Conservation (phyloP, 1,284 basidiomycete species). For the Ganoderma meredithae region DNA sequence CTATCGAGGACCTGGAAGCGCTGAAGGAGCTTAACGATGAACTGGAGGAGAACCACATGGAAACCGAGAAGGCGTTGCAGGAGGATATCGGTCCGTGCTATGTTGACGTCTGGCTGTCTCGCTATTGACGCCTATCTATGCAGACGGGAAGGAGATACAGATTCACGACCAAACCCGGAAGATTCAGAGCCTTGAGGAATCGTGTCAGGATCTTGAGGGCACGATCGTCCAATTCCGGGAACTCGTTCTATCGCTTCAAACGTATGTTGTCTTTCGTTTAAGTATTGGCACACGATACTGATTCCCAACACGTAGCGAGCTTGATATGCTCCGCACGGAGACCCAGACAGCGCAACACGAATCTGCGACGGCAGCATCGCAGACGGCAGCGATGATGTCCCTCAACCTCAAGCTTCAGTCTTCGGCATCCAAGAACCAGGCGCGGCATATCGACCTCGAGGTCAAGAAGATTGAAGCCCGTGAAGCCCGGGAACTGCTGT, state of each 20-base stretch:
- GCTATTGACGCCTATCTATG: background rate
- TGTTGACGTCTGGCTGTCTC: background rate
- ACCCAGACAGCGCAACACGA: slow-evolving; percentile 87
- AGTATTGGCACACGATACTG: background rate
- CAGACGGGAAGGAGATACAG: slow-evolving; percentile 77
- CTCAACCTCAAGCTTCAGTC: slow-evolving; percentile 93
- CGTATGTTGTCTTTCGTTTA: slow-evolving; percentile 50
- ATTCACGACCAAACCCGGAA: slow-evolving; percentile 73
- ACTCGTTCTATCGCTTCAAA: slow-evolving; percentile 83
- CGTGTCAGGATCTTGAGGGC: slow-evolving; percentile 83
- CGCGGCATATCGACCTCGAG: slow-evolving; percentile 88
- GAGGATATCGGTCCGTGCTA: slow-evolving; percentile 80
- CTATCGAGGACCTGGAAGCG: slow-evolving; percentile 95
- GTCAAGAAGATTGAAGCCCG: slow-evolving; percentile 83
- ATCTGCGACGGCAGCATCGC: slow-evolving; percentile 75
- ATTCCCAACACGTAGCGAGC: slow-evolving; percentile 62
- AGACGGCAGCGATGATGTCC: slow-evolving; percentile 88
- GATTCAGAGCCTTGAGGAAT: slow-evolving; percentile 76
- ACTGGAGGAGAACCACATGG: slow-evolving; percentile 95
- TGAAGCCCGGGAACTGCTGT: slow-evolving; percentile 81
- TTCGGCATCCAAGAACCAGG: slow-evolving; percentile 88
- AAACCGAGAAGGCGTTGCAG: slow-evolving; percentile 92
- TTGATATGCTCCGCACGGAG: slow-evolving; percentile 81
- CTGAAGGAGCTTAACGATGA: slow-evolving; percentile 97
- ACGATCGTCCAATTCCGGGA: slow-evolving; percentile 94